Percentiles rank a stretch among this genome's conserved stretches.
Evolutionary conservation across 139 green algal genomes (phyloP).

Genomic region (Chlamydomonas incerta): DNA sequence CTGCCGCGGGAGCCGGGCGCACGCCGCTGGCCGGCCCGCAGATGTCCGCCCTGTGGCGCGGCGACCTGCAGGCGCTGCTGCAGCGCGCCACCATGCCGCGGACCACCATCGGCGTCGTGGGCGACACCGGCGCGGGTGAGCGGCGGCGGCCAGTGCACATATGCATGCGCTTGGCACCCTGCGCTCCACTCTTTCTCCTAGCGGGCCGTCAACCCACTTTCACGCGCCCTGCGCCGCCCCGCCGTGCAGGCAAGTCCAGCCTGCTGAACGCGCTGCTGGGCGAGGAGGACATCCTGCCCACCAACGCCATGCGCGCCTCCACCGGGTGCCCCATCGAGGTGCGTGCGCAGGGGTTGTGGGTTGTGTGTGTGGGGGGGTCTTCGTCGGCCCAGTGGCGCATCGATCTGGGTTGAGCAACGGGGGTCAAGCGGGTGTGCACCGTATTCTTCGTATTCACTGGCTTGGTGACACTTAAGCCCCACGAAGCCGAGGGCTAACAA

Average conservation of each 20-base stretch:
- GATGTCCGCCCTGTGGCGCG: constrained; percentile 1
- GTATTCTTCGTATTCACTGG: no score
- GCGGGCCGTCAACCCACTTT: no score
- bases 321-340: constrained; percentile 47
- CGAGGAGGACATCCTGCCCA: constrained; percentile 51
- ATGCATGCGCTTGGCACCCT: no score
- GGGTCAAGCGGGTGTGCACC: no score
- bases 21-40: neutral
- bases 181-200: no score
- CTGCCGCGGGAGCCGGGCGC: no score
- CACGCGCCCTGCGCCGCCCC: neutral
- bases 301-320: constrained; percentile 60
- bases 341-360: no score
- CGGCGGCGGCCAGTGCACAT: neutral
- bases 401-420: no score
- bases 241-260: constrained; percentile 29
- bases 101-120: constrained; percentile 43
- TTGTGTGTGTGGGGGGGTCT: no score
- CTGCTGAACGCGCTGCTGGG: constrained; percentile 56
- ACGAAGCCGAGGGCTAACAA: no score
- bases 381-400: no score
- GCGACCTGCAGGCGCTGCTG: constrained; percentile 32
- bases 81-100: constrained; percentile 5
- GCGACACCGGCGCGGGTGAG: constrained; percentile 39
- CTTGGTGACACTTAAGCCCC: no score